Evolutionary conservation across 257 asterid species (phyloP).

Genomic region (Solanum sitiens): DNA sequence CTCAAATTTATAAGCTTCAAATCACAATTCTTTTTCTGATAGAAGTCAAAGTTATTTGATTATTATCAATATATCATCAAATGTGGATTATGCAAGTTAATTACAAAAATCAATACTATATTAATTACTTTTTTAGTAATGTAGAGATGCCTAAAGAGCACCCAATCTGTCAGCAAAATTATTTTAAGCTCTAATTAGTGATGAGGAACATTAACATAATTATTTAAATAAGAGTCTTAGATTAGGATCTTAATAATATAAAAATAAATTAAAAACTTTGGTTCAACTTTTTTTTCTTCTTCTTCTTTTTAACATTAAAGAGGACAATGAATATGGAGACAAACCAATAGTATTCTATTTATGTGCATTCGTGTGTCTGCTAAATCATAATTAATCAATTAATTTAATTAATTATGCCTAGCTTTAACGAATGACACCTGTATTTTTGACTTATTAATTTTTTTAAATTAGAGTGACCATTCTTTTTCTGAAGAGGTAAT

Average conservation of each 20-base stretch:
- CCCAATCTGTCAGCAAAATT: not conserved
- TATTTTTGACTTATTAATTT: not conserved
- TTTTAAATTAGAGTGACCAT: not conserved
- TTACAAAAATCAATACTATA: not conserved
- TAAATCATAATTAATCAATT: conserved; percentile 12
- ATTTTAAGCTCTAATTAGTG: not conserved
- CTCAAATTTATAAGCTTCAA: not conserved
- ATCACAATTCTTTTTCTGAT: not conserved
- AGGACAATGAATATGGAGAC: not conserved
- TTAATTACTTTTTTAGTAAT: not conserved
- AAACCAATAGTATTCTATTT: conserved; percentile 14
- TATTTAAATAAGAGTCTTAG: not conserved
- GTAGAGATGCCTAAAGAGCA: not conserved
- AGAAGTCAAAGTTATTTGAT: not conserved
- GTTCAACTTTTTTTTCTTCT: not conserved
- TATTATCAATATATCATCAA: not conserved
- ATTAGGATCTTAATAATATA: not conserved
- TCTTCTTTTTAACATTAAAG: not conserved
- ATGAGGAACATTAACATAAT: not conserved
- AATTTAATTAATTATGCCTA: not conserved
- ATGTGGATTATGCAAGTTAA: not conserved
- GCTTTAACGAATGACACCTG: conserved; percentile 24
- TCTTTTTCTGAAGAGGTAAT: conserved; percentile 1
- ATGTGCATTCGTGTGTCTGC: conserved; percentile 16
- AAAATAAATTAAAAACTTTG: not conserved